Evolutionary conservation across 2,329 filamentous ascomycete species (phyloP), one percentile per base, ranked within the genome.

Genomic region (Colletotrichum navitas): DNA sequence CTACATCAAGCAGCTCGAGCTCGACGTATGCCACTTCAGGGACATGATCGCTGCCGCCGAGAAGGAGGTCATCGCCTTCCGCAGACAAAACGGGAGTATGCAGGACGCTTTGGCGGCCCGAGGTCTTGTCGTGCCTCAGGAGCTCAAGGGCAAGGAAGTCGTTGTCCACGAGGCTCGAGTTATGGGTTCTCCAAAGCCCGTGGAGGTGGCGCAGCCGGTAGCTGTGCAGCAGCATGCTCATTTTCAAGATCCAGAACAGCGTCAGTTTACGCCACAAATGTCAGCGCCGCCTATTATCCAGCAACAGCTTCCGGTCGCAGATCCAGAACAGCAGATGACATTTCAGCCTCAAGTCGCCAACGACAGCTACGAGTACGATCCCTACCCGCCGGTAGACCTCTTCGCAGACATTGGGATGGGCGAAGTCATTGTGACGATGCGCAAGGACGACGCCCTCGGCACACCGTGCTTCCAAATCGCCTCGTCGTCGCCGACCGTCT

Each of bases 1-100:
- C 76, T 87, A 89, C 76, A 82, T 86, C 73, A 85, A 84, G 75
- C 81, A 88, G 79, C 84, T 89, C 39, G 87, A 89, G 80, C 79
- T 83, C 71, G 86, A 89, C 74, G 79, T 86, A 24, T 80, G 82
- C 18, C 80, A 81, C 73, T 81, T 87, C 66, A 83, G 86, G 16
- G 83, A 85, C 62, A 77, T 84, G 74, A 85, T 89, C 70, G 79
- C 82, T 49, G 77, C 77, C 21, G 78, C 81, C 0, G 81, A 86
- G 75, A 76, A 77, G 18, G 85, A 87, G 54, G 76, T 80, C 1
- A 74, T 76, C 4, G 73, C 71, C 5, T 77, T 88, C 14, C 76
- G 73, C 52, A 75, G 72, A 29, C 81, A 88, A 71, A 89, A 89
- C 73, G 81, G 82, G 10, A 74, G 74, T 14, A 85, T 88, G 58